Percentiles rank a stretch among this genome's conserved stretches.
Conservation (phyloP, 345 rosid species). For the Lenwebbia sp. region DNA sequence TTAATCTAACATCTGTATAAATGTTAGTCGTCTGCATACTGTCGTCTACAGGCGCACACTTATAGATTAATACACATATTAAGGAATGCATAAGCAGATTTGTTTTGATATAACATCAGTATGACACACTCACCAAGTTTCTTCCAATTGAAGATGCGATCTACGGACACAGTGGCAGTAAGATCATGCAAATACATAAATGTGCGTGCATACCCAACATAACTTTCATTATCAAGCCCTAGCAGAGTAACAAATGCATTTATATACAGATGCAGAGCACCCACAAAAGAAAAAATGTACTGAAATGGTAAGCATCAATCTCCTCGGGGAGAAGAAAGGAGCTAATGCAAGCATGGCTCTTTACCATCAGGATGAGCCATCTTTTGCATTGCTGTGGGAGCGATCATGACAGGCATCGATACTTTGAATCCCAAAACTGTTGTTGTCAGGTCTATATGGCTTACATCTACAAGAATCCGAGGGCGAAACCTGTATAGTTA, state of each 20-base stretch:
- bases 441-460: conserved; percentile 68
- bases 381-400: conserved; percentile 97
- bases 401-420: conserved; percentile 96
- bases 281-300: neutral
- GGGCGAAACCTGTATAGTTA: conserved; percentile 60
- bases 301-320: neutral
- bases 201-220: neutral
- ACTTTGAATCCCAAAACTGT: conserved; percentile 75
- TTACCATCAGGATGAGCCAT: conserved; percentile 96
- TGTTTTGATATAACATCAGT: neutral
- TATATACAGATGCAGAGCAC: neutral
- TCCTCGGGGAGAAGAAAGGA: neutral
- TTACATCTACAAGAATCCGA: conserved; percentile 79
- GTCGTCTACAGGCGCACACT: neutral
- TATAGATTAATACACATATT: neutral
- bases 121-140: neutral
- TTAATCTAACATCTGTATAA: neutral
- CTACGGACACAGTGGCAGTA: neutral
- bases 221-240: neutral
- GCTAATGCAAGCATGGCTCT: neutral
- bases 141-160: neutral
- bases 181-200: neutral
- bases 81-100: neutral
- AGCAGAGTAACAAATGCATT: neutral
- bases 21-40: neutral